Conservation (phyloP, 805 yeast genomes). For the Wickerhamia fluorescens region DNA sequence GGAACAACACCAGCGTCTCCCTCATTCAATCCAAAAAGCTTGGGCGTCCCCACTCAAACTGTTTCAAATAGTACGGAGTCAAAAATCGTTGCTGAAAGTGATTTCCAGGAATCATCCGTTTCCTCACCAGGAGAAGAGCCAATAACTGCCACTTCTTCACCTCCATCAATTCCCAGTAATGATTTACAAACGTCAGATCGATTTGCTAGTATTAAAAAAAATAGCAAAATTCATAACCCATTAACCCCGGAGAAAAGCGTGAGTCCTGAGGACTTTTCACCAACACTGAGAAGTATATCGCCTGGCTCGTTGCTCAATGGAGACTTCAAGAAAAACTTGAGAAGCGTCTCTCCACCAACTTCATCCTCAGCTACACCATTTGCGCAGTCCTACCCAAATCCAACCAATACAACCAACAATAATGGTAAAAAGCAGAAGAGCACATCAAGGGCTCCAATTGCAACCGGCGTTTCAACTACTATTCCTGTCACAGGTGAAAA, state of each 20-base stretch:
- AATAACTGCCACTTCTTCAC: too few species aligned
- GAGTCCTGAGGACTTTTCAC: constrained; percentile 26
- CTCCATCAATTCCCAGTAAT: too few species aligned
- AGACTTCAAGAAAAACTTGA: constrained; percentile 2
- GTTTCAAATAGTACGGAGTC: too few species aligned
- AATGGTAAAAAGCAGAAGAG: constrained; percentile 34
- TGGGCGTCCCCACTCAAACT: constrained; percentile 9
- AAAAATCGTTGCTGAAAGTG: too few species aligned
- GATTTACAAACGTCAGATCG: too few species aligned
- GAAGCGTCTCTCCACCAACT: constrained; percentile 1
- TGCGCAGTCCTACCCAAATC: constrained; percentile 7
- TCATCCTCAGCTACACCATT: constrained; percentile 3
- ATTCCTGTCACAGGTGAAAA: constrained; percentile 72
- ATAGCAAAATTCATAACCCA: too few species aligned
- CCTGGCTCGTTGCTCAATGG: constrained; percentile 37
- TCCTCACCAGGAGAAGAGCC: too few species aligned
- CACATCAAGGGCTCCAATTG: constrained; percentile 44
- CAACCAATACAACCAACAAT: too few species aligned
- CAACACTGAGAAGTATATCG: constrained; percentile 34
- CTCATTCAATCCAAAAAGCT: constrained; percentile 28
- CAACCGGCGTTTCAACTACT: constrained; percentile 69
- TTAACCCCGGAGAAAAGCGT: constrained; percentile 17
- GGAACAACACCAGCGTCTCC: constrained; percentile 42
- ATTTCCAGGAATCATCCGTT: too few species aligned
- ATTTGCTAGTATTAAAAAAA: too few species aligned